These are phyloP conservation scores for Penicillium fimorum DNA, from an alignment of 495 filamentous ascomycete genomes.

Conservation along the genomic window DNA sequence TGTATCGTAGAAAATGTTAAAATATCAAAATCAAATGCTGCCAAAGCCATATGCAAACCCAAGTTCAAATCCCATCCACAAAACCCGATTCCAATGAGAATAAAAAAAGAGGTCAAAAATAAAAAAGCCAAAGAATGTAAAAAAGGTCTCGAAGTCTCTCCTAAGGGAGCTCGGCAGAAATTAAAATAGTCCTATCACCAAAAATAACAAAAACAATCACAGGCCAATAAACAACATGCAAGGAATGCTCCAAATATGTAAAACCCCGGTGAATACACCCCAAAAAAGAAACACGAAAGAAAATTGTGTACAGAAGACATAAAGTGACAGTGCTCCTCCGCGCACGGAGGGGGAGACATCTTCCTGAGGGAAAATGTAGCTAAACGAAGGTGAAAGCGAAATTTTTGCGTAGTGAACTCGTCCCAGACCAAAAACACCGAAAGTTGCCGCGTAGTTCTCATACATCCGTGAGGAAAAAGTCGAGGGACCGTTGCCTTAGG, in stretches of 20 bases:
- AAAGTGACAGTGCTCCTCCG: conserved; percentile 21
- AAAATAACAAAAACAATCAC: conserved; percentile 20
- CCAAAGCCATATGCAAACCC: conserved; percentile 26
- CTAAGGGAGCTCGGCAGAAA: conserved; percentile 18
- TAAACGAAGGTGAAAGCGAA: conserved; percentile 9
- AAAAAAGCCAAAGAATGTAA: conserved; percentile 16
- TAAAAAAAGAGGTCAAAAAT: conserved; percentile 8
- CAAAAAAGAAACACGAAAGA: conserved; percentile 24
- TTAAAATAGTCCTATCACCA: conserved; percentile 29
- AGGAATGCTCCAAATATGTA: conserved; percentile 33
- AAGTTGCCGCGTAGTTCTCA: conserved; percentile 28
- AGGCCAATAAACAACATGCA: conserved; percentile 34
- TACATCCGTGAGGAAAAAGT: conserved; percentile 18
- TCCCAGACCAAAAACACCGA: conserved; percentile 26
- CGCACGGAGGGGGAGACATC: conserved; percentile 12
- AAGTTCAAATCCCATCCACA: conserved; percentile 13
- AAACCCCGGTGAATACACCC: conserved; percentile 24
- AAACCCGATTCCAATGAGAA: conserved; percentile 12
- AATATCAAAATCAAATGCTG: conserved; percentile 22
- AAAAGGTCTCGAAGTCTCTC: conserved; percentile 13
- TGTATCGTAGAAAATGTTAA: conserved; percentile 12
- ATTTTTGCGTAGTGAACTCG: conserved; percentile 23
- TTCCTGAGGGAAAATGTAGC: conserved; percentile 5
- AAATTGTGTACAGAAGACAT: conserved; percentile 19
- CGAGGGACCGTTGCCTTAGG: conserved; percentile 2